phyloP scores from a whole-genome alignment of 2,329 filamentous ascomycete genomes.

The Epichloe festucae region DNA sequence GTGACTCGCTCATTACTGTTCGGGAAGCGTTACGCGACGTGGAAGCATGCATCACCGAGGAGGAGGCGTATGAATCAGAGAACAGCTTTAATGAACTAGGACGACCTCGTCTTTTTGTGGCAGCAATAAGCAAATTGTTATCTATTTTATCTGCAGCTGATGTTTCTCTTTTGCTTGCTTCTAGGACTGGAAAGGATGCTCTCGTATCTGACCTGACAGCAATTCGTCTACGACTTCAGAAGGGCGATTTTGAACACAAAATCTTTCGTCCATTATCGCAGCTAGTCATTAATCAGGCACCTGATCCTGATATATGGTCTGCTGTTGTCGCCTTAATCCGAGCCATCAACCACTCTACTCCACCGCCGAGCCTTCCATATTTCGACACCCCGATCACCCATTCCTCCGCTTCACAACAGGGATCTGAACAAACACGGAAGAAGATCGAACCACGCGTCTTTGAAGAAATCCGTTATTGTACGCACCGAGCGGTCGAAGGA shows the following conservation, averaged over 20 bases:
- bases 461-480: slow-evolving; percentile 5
- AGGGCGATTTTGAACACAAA: neutral
- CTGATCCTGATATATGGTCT: neutral
- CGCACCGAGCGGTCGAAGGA: neutral
- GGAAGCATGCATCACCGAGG: neutral
- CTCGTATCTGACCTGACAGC: neutral
- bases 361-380: neutral
- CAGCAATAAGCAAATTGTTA: neutral
- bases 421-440: neutral
- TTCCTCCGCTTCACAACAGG: neutral
- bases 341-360: neutral
- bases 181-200: neutral
- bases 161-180: neutral
- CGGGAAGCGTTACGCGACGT: neutral
- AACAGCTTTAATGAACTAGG: neutral
- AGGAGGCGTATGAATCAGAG: neutral
- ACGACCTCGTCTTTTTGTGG: neutral
- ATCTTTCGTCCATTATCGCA: neutral
- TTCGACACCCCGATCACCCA: slow-evolving; percentile 4
- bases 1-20: neutral
- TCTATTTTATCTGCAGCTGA: neutral
- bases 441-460: neutral
- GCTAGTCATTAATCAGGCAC: neutral
- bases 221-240: neutral
- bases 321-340: neutral